Percentiles rank a stretch among this genome's conserved stretches.
Evolutionary conservation across 441 rosid genomes (phyloP).

Genomic region (Theobroma grandiflorum): DNA sequence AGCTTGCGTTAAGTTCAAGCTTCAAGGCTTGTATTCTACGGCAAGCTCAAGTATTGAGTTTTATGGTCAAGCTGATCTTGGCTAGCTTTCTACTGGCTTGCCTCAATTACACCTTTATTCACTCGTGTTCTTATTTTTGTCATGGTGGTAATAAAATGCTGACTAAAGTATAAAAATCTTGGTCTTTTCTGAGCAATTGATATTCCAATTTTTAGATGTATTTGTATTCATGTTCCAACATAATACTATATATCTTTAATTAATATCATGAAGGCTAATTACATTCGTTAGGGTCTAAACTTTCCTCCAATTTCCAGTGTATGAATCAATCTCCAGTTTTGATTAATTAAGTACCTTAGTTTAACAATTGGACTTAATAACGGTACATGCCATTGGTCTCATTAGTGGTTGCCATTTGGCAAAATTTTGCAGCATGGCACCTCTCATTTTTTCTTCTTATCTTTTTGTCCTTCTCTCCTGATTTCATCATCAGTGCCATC

Average conservation of each 20-base stretch:
- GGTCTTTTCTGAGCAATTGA: neutral
- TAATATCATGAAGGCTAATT: neutral
- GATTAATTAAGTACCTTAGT: neutral
- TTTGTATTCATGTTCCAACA: neutral
- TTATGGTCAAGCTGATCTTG: neutral
- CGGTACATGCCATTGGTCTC: neutral
- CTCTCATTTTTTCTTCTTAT: no score
- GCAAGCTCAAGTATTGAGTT: neutral
- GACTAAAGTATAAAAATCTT: neutral
- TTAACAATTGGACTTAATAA: neutral
- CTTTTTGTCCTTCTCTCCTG: no score
- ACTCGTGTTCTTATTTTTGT: neutral
- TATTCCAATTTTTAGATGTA: no score
- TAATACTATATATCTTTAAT: neutral
- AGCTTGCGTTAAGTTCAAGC: neutral
- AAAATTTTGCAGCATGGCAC: no score
- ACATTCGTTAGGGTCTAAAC: neutral
- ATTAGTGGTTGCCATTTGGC: neutral
- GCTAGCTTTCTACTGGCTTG: neutral
- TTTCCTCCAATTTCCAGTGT: neutral
- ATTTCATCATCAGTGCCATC: no score
- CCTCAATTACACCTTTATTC: neutral
- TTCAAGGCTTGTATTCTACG: neutral
- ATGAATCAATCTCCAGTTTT: neutral
- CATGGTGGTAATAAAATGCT: neutral